These are phyloP conservation scores for Paraleonurus japonicus DNA, from an alignment of 257 asterid genomes.

Conservation along the genomic window DNA sequence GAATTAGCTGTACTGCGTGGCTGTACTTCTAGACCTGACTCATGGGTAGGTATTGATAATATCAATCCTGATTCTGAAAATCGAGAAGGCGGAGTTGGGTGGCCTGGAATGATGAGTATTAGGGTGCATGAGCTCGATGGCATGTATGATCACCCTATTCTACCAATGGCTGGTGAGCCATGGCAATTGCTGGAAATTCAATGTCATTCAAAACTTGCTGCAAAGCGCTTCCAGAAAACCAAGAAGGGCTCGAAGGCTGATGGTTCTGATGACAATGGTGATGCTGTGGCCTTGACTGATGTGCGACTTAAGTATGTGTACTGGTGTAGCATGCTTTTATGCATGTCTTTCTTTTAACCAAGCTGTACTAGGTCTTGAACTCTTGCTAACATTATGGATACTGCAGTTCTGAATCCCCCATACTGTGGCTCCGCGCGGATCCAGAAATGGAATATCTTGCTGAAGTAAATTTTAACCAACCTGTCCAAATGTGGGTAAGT, in stretches of 20 bases:
- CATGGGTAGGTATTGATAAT: conserved; percentile 49
- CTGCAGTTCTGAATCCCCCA: conserved; percentile 92
- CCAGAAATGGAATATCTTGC: conserved; percentile 99
- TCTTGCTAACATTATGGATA: conserved; percentile 32
- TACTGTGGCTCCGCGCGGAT: conserved; percentile 96
- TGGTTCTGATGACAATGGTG: conserved; percentile 99
- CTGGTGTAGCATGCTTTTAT: conserved; percentile 16
- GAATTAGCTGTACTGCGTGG: conserved; percentile 92
- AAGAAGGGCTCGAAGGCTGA: conserved; percentile 85
- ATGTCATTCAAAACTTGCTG: conserved; percentile 96
- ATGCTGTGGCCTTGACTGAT: conserved; percentile 55
- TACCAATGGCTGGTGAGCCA: conserved; percentile 97
- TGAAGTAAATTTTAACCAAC: conserved; percentile 85
- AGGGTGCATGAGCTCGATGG: conserved; percentile 98
- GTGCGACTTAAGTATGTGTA: conserved; percentile 69
- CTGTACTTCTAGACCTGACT: conserved; percentile 80
- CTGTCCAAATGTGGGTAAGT: conserved; percentile 99
- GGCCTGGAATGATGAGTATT: conserved; percentile 99
- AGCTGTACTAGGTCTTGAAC: not conserved
- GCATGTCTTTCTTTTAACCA: conserved; percentile 18
- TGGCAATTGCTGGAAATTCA: conserved; percentile 97
- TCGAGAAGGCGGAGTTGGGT: conserved; percentile 81
- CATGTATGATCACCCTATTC: conserved; percentile 97
- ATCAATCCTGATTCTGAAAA: conserved; percentile 71
- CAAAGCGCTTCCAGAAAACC: conserved; percentile 95